A percentile compares a stretch with the other conserved stretches of the same genome.
phyloP scores from a whole-genome alignment of 1,284 basidiomycete species.

The Wolfiporia cocos region DNA sequence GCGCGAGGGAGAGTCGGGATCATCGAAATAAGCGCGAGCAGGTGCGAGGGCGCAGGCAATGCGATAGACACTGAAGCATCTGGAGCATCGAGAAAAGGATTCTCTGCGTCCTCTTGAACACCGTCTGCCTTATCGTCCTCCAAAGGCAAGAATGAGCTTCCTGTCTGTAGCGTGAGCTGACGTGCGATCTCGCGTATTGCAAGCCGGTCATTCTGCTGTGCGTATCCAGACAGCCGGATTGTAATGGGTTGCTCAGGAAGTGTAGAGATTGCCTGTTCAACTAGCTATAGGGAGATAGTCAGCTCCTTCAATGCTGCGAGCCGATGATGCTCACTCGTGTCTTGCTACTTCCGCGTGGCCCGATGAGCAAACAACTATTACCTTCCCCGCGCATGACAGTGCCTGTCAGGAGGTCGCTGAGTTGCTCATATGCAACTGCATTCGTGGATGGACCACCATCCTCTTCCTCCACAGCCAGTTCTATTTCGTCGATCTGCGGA shows the following conservation, averaged over 20 bases:
- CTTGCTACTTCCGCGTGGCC: constrained; percentile 82
- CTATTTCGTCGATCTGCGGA: constrained; percentile 15
- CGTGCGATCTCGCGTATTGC: constrained; percentile 92
- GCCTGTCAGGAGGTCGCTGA: constrained; percentile 62
- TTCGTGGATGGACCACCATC: constrained; percentile 40
- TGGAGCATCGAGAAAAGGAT: constrained; percentile 33
- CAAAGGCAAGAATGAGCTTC: constrained; percentile 41
- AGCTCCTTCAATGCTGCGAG: not conserved
- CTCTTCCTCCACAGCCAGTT: constrained; percentile 23
- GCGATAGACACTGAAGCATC: constrained; percentile 21
- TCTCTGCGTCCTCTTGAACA: constrained; percentile 22
- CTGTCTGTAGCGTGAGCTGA: constrained; percentile 71
- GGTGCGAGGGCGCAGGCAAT: constrained; percentile 67
- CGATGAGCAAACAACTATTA: constrained; percentile 83
- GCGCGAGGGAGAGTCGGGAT: constrained; percentile 76
- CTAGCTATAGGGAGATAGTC: constrained; percentile 35
- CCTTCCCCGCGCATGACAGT: constrained; percentile 79
- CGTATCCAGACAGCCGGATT: constrained; percentile 80
- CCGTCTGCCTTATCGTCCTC: constrained; percentile 36
- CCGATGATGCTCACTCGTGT: constrained; percentile 53
- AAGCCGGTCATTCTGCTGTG: constrained; percentile 78
- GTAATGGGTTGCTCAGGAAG: constrained; percentile 54
- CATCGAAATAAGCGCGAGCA: constrained; percentile 74
- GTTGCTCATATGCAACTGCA: constrained; percentile 40
- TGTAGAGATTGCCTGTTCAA: constrained; percentile 47